Evolutionary conservation across 345 rosid species (phyloP), one percentile per base, ranked within the genome.

Genomic region (Fremontodendron californicum): DNA sequence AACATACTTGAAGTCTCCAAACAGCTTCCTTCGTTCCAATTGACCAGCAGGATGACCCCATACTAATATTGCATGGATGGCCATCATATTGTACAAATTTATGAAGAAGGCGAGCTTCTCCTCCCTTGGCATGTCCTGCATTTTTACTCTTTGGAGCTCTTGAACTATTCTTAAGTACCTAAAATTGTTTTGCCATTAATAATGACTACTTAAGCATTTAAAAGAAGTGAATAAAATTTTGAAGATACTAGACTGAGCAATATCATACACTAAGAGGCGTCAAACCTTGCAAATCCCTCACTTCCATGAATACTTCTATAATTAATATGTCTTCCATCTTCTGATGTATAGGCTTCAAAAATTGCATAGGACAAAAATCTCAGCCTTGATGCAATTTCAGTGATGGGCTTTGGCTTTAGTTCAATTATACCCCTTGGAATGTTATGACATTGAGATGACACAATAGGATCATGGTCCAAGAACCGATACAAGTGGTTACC

Each of bases 261-360:
- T 43, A 64, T 74, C 39, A 58, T 35, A 68, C 21, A 49, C n/a
- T 62, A 71, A 42, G 73, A 54, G 7, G 49, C 45, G 61, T 57
- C 84, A 74, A 40, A 94, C 98, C 98, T 91, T 79, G 96, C 97
- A 81, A 92, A 94, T 81, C 91, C 97, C 86, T 92, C 98, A 77
- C 97, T 94, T 69, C 96, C 98, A 86, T 92, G 94, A 76, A 94
- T 86, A 78, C 89, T 94, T 90, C 89, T 87, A 68, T 94, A 94
- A 83, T 94, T 94, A 40, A 94, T 89, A 82, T 92, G 96, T 86
- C 77, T 89, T 49, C 97, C 97, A 87, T 91, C 93, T 65, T 80
- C 87, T 1, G 93, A 91, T 77, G 83, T 79, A 83, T 89, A 94
- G 69, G 94, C 93, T 81, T 94, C 98, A 75, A 86, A 87, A 48